These are phyloP conservation scores for Russula ochroleuca DNA, from an alignment of 768 basidiomycete species.

Conservation along the genomic window DNA sequence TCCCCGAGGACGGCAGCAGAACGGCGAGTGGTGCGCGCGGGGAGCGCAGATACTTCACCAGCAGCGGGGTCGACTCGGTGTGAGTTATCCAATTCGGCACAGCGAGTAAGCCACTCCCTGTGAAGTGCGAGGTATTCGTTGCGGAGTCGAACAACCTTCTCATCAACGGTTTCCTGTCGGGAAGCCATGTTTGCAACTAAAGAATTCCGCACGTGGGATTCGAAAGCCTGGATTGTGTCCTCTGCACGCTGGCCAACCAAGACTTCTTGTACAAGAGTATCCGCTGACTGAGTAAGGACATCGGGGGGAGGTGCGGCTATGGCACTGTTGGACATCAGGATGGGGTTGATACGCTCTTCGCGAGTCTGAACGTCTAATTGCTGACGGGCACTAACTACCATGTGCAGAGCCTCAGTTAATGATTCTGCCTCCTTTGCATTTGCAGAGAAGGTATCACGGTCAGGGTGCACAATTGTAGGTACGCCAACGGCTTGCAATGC, in stretches of 20 bases:
- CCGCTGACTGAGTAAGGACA: conserved; percentile 36
- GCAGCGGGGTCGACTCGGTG: conserved; percentile 42
- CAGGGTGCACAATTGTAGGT: conserved; percentile 5
- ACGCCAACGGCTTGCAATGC: conserved; percentile 12
- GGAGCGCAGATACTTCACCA: conserved; percentile 32
- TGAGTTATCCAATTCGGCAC: conserved; percentile 61
- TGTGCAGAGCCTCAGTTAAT: conserved; percentile 57
- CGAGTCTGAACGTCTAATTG: conserved; percentile 58
- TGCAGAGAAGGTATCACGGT: conserved; percentile 11
- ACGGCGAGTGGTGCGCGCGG: conserved; percentile 64
- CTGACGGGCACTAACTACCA: conserved; percentile 59
- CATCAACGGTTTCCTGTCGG: conserved; percentile 46
- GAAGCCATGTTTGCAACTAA: conserved; percentile 53
- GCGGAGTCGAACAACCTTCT: conserved; percentile 54
- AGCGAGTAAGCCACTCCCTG: conserved; percentile 68
- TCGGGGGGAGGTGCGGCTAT: conserved; percentile 41
- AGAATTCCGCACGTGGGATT: conserved; percentile 40
- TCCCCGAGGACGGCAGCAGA: conserved; percentile 75
- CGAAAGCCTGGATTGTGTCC: conserved; percentile 38
- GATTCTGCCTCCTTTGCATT: conserved; percentile 30
- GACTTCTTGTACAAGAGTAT: conserved; percentile 48
- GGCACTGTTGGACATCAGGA: conserved; percentile 56
- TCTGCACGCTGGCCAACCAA: conserved; percentile 37
- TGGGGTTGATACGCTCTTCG: conserved; percentile 57
- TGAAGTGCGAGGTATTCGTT: conserved; percentile 67